phyloP scores from a whole-genome alignment of 1,284 basidiomycete genomes.

The Apiotrichum gamsii region DNA sequence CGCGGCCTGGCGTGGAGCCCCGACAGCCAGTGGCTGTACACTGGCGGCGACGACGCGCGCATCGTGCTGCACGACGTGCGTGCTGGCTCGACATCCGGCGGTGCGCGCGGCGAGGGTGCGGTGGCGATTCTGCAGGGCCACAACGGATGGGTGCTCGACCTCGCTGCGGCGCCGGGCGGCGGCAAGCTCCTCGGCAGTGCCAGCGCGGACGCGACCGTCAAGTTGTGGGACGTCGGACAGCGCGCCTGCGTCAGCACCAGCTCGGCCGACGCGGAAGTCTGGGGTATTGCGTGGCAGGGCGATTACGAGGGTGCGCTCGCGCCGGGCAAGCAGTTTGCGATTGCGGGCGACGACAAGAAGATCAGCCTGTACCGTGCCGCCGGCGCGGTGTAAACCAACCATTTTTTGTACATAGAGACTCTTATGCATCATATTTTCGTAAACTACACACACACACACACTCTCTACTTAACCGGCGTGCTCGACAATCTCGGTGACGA shows the following conservation, averaged over 20 bases:
- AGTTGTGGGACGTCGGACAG: constrained; percentile 78
- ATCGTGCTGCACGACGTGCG: constrained; percentile 77
- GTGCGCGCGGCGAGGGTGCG: constrained; percentile 53
- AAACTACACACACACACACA: no score
- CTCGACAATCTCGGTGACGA: constrained; percentile 83
- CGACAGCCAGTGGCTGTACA: constrained; percentile 68
- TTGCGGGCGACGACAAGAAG: constrained; percentile 69
- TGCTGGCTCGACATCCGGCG: constrained; percentile 30
- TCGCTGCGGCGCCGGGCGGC: constrained; percentile 71
- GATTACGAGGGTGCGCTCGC: constrained; percentile 53
- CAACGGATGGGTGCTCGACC: constrained; percentile 74
- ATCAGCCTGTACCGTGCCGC: constrained; percentile 58
- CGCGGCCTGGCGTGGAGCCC: constrained; percentile 75
- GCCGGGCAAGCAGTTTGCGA: constrained; percentile 59
- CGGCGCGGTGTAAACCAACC: constrained; percentile 22
- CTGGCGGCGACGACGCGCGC: constrained; percentile 80
- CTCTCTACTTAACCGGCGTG: constrained; percentile 59
- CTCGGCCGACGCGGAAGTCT: constrained; percentile 71
- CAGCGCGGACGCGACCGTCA: constrained; percentile 76
- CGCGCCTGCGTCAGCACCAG: constrained; percentile 69
- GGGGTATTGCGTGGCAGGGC: constrained; percentile 77
- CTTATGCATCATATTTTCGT: no score
- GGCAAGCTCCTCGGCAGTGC: constrained; percentile 59
- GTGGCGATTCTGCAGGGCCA: constrained; percentile 77
- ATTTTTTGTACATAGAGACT: no score